phyloP scores from a whole-genome alignment of 805 yeast species.

The Starmerella tilneyi region DNA sequence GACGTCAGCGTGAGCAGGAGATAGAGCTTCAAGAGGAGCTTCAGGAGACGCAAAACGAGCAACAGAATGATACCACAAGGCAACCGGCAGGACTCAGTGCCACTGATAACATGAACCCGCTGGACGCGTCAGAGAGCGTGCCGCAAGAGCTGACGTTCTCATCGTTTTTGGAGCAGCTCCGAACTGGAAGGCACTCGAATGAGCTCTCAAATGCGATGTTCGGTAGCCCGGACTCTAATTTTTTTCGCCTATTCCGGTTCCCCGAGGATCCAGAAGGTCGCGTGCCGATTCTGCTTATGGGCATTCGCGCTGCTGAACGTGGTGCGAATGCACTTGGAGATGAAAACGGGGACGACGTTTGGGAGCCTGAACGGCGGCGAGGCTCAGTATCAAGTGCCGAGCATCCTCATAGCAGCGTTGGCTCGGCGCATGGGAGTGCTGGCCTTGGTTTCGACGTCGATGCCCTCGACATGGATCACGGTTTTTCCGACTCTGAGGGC shows the following conservation, averaged over 20 bases:
- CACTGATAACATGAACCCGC: too few relatives aligned
- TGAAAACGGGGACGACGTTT: not conserved
- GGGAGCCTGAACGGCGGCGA: not conserved
- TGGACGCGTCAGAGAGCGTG: not conserved
- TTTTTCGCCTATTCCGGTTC: constrained; percentile 24
- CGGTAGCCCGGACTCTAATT: constrained; percentile 9
- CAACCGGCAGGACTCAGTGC: too few relatives aligned
- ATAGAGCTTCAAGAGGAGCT: too few relatives aligned
- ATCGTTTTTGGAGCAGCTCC: constrained; percentile 17
- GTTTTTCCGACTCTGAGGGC: too few relatives aligned
- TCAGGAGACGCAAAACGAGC: not conserved
- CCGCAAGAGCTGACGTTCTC: constrained; percentile 9
- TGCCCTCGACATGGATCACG: too few relatives aligned
- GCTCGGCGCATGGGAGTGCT: too few relatives aligned
- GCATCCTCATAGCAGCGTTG: too few relatives aligned
- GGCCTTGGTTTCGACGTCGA: too few relatives aligned
- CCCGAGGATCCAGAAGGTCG: constrained; percentile 21
- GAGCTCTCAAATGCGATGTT: constrained; percentile 17
- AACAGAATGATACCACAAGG: too few relatives aligned
- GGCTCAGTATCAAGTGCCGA: too few relatives aligned
- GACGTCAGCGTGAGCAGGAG: constrained; percentile 2
- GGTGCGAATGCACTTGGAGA: not conserved
- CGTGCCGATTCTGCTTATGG: constrained; percentile 42
- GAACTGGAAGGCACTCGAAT: constrained; percentile 12
- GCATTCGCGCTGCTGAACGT: constrained; percentile 37